phyloP scores from a whole-genome alignment of 1,284 basidiomycete genomes.

The Leccinum griseonigrum region DNA sequence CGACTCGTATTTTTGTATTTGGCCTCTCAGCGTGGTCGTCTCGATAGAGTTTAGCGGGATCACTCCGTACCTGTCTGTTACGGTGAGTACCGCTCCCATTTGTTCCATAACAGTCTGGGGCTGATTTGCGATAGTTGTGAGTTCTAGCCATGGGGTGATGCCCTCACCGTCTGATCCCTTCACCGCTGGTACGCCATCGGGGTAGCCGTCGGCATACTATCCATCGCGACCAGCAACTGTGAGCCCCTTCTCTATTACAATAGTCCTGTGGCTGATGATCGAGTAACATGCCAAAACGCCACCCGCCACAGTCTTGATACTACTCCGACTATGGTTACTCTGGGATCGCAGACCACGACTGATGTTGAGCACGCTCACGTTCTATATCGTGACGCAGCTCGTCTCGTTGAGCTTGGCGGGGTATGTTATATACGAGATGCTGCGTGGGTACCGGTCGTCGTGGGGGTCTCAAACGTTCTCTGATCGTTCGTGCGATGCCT shows the following conservation, averaged over 20 bases:
- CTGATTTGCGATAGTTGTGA: conserved; percentile 13
- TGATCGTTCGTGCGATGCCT: background rate
- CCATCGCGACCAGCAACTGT: conserved; percentile 42
- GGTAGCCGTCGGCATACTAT: conserved; percentile 34
- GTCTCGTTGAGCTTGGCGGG: conserved; percentile 27
- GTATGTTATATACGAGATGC: conserved; percentile 29
- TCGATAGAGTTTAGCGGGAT: conserved; percentile 28
- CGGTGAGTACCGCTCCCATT: conserved; percentile 10
- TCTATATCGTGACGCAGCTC: conserved; percentile 35
- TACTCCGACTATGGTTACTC: conserved; percentile 43
- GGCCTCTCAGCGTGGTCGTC: too few relatives aligned
- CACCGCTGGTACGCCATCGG: conserved; percentile 32
- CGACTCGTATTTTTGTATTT: background rate
- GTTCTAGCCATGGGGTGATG: background rate
- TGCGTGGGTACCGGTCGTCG: conserved; percentile 26
- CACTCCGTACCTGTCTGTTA: conserved; percentile 8
- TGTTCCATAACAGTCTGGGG: background rate
- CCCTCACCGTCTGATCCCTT: background rate
- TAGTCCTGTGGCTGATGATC: conserved; percentile 1
- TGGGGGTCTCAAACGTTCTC: background rate
- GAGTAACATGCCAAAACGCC: background rate
- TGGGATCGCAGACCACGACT: conserved; percentile 37
- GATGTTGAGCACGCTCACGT: conserved; percentile 34
- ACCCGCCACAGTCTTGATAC: conserved; percentile 29
- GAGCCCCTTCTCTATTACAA: conserved; percentile 7